phyloP scores from a whole-genome alignment of 768 basidiomycete genomes.

The Serpula lacrymans region DNA sequence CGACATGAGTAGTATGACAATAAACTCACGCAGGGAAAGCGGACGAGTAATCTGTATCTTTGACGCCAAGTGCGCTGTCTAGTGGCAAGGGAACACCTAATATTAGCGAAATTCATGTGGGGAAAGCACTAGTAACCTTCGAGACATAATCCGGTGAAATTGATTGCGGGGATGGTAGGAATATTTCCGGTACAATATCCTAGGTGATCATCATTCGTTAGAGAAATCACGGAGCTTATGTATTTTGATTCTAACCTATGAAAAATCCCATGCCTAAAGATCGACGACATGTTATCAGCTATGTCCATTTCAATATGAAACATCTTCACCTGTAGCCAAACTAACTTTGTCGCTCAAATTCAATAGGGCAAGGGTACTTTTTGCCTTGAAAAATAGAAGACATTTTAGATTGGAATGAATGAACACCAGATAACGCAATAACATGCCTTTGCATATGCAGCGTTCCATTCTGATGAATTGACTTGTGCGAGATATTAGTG shows the following conservation, averaged over 20 bases:
- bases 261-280: too few relatives aligned
- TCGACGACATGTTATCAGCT: too few relatives aligned
- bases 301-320: too few relatives aligned
- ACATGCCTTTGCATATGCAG: conserved; percentile 50
- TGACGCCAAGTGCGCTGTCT: conserved; percentile 51
- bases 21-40: conserved; percentile 47
- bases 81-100: background rate
- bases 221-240: background rate
- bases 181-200: conserved; percentile 50
- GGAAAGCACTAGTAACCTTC: too few relatives aligned
- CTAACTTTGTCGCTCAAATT: conserved; percentile 57
- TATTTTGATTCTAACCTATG: conserved; percentile 1
- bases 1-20: background rate
- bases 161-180: conserved; percentile 41
- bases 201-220: background rate
- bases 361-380: conserved; percentile 45
- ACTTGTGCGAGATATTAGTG: background rate
- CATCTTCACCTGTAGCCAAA: conserved; percentile 52
- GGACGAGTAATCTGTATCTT: conserved; percentile 43
- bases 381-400: conserved; percentile 37
- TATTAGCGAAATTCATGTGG: background rate
- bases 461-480: conserved; percentile 47
- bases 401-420: too few relatives aligned
- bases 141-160: conserved; percentile 49
- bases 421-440: too few relatives aligned